A percentile compares a stretch with the other conserved stretches of the same genome.
phyloP scores from a whole-genome alignment of 129 eudicot species.

The Rutidosis leptorrhynchoides region DNA sequence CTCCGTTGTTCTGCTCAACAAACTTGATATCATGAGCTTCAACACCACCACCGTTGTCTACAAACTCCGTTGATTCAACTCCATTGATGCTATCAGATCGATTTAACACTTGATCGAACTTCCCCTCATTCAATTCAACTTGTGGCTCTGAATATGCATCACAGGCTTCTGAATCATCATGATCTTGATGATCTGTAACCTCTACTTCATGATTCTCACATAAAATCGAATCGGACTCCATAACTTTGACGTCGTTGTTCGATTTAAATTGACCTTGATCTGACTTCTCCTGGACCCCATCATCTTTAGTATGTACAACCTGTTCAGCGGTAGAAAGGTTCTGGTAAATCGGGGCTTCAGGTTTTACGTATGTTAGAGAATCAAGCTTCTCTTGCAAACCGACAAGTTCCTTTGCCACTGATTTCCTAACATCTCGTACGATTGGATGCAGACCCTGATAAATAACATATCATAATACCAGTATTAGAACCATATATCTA shows the following conservation, averaged over 20 bases:
- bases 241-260: not conserved
- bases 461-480: not conserved
- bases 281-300: conserved; percentile 2
- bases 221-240: not conserved
- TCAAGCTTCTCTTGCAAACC: conserved; percentile 78
- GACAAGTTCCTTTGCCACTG: conserved; percentile 80
- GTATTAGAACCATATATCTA: not conserved
- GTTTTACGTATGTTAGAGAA: conserved; percentile 23
- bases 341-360: conserved; percentile 21
- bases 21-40: not conserved
- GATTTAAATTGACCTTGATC: conserved; percentile 1
- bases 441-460: conserved; percentile 69
- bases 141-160: not conserved
- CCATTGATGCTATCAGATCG: conserved; percentile 3
- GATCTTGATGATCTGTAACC: conserved; percentile 1
- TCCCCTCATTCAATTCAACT: not conserved
- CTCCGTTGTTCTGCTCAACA: not conserved
- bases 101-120: not conserved
- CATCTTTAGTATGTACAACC: not conserved
- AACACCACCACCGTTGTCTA: not conserved
- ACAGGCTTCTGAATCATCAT: conserved; percentile 9
- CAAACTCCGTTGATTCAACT: not conserved
- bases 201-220: conserved; percentile 5
- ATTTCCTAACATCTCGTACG: conserved; percentile 58
- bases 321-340: not conserved